Evolutionary conservation across 805 yeast species (phyloP), one percentile per base, ranked within the genome.

Genomic region (Kurtzmaniella fragi): DNA sequence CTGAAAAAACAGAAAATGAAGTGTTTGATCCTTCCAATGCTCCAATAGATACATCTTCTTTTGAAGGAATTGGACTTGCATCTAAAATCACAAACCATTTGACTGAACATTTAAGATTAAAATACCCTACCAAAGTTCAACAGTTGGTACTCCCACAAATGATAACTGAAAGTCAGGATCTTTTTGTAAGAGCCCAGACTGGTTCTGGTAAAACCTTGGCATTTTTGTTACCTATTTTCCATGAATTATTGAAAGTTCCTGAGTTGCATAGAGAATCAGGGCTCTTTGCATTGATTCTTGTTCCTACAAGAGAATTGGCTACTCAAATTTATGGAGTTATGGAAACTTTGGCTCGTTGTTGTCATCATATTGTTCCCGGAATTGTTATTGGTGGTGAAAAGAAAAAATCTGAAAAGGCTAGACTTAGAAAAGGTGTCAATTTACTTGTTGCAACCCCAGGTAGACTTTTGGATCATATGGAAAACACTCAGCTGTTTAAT

Each of bases 401-500:
- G 75, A 91, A 91, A 61, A 95, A 93, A 56, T 77, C 95, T 2
- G 99, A 93, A 61, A 93, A 93, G 72, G 97, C 98, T 1, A 70
- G 99, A 52, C 64, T 93, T 27, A 76, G 99, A 56, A 91, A 91
- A 59, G 99, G 99, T 47, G 95, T 90, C 27, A 93, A 93, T 59
- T 80, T 93, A 27, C 72, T 93, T n/a, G 95, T 93, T 31, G 97
- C 95, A 10, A 93, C 99, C 0, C 99, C 99, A 2, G 99, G 99
- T 44, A 77, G 99, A 51, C 67, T 93, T 32, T 84, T 87, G 8
- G 99, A 93, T 58, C 99, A 93, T 68, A 78, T 93, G 45, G 95
- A 87, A 46, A 86, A 90, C 60, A 93, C 99, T 0, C 71, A 75
- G 36, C 78, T 82, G 4, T 72, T 95, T 43, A 84, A 84, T 44